Base-by-base conservation (phyloP, 2,329 filamentous ascomycete genomes). In the Aspergillus sp. region DNA sequence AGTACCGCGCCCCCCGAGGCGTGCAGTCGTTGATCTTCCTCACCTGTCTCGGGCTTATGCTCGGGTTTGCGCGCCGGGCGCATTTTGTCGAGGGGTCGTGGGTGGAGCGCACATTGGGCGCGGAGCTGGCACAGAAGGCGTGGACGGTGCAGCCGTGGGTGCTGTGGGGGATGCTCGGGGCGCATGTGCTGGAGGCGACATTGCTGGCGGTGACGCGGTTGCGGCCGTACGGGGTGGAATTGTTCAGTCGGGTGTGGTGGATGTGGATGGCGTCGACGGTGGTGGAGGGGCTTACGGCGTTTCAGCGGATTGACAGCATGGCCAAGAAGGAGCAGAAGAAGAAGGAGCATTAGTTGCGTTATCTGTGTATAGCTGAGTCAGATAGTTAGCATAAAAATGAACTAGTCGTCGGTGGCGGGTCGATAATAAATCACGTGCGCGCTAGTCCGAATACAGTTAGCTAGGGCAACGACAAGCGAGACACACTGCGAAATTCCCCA, bases 141-240 rank as follows among this genome's bases (percentile, higher is more conserved):
- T 78, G 83, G 2, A 67, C 65, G 2, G 80, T 81, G 1, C 83
- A 87, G 56, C 80, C 80, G 45, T 66, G 73, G 13, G 73, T 93
- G 40, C 74, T 87, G 49, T 60, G 74, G 17, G 75, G 82, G 0
- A 81, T 92, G 51, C 3, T 90, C 1, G 75, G 64, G 0, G 80
- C 90, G 11, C 93, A 96, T 70, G 19, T 77, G 0, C 53, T 70
- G 3, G 93, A 96, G 75, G 72, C 78, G n/a, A 71, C 72, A 42
- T 52, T 66, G 50, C 74, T 85, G 68, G 71, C 71, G 6, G 57
- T 67, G 11, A 70, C 62, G 49, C 75, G 76, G 56, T 64, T 85
- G 65, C 67, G 66, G 50, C 78, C 68, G 55, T 76, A 84, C 68
- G 76, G 76, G n/a, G 75, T 85, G 46, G 75, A 74, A 22, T 55